Conservation (phyloP, 192 early-diverging fungal genomes). For the Umbelopsis isabellina region DNA sequence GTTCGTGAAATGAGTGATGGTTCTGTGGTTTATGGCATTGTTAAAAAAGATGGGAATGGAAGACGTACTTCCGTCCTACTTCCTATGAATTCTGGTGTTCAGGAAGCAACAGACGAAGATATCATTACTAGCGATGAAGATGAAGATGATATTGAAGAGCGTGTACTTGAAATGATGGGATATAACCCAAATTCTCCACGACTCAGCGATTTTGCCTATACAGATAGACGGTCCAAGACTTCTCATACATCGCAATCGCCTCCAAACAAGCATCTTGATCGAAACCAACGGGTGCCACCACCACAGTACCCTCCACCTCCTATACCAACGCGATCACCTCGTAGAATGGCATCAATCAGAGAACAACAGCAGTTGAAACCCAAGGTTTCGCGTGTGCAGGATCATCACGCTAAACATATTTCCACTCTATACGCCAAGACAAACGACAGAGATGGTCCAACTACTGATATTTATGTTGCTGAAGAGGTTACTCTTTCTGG, state of each 20-base stretch:
- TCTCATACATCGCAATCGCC: not conserved
- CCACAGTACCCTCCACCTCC: constrained; percentile 28
- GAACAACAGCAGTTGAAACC: not conserved
- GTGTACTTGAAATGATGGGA: constrained; percentile 25
- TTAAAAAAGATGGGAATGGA: constrained; percentile 31
- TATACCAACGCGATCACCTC: constrained; percentile 31
- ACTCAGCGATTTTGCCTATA: not conserved
- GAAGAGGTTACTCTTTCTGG: constrained; percentile 14
- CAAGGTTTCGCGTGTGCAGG: constrained; percentile 16
- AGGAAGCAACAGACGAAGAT: not conserved
- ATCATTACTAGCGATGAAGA: constrained; percentile 21
- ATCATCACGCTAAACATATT: constrained; percentile 28
- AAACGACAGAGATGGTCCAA: not conserved
- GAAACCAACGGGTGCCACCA: not conserved
- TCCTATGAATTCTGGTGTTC: not conserved
- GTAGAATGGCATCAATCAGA: constrained; percentile 25
- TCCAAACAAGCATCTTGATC: not conserved
- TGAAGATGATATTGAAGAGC: constrained; percentile 30
- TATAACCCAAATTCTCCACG: constrained; percentile 3
- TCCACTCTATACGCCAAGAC: not conserved
- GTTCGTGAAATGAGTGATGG: constrained; percentile 44
- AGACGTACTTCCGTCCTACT: constrained; percentile 27
- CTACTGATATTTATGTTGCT: constrained; percentile 29
- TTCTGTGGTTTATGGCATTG: constrained; percentile 37
- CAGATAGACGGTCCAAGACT: not conserved